Percentiles rank a stretch among this genome's conserved stretches.
These are phyloP conservation scores for Pichia gijzeniarum DNA, from an alignment of 805 yeast species.

Conservation along the genomic window DNA sequence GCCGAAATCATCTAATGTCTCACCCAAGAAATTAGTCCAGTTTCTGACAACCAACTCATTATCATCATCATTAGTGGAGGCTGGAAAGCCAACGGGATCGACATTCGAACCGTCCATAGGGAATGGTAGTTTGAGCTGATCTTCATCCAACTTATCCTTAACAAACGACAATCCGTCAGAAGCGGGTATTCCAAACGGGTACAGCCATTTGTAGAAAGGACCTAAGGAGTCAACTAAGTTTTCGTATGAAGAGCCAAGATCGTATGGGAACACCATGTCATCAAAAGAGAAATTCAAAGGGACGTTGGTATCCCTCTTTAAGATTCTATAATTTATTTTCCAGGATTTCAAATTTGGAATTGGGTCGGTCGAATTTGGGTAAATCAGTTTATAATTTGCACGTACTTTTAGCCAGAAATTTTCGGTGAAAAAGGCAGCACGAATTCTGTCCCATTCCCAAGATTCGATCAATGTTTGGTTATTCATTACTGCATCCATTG, in stretches of 20 bases:
- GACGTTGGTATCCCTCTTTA: constrained; percentile 16
- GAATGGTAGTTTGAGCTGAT: constrained; percentile 73
- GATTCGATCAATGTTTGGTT: constrained; percentile 88
- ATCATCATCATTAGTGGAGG: constrained; percentile 13
- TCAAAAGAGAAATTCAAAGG: constrained; percentile 44
- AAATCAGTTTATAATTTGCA: constrained; percentile 36
- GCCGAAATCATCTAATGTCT: constrained; percentile 75
- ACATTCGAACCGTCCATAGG: constrained; percentile 76
- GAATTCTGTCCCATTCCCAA: constrained; percentile 88
- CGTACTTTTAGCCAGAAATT: constrained; percentile 46
- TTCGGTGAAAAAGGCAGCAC: constrained; percentile 51
- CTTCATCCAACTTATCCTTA: constrained; percentile 51
- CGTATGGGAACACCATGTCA: constrained; percentile 80
- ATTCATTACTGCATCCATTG: constrained; percentile 45
- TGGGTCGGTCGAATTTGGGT: constrained; percentile 21
- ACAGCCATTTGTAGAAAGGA: constrained; percentile 54
- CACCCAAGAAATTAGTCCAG: constrained; percentile 84
- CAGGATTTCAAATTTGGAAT: constrained; percentile 45
- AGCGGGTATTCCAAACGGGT: constrained; percentile 62
- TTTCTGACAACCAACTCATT: constrained; percentile 14
- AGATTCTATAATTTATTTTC: constrained; percentile 27
- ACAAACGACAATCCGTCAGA: constrained; percentile 55
- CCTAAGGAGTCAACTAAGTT: constrained; percentile 58
- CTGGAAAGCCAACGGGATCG: constrained; percentile 7
- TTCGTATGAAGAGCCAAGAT: constrained; percentile 46